Evolutionary conservation across 768 basidiomycete species (phyloP).

Genomic region (Sarcodon aspratus): DNA sequence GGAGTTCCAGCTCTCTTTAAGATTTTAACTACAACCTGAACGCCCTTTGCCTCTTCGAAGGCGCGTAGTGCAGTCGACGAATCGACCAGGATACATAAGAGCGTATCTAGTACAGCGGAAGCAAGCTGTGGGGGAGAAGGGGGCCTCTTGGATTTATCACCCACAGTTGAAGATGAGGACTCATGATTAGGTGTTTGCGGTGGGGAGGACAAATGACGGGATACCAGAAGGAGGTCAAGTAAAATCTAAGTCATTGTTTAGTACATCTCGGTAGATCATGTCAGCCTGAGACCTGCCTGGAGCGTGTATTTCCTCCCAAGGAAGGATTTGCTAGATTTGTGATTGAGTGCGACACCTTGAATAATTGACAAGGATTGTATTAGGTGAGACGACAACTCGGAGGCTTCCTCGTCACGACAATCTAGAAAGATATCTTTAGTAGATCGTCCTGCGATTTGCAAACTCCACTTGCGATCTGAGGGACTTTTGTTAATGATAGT

Average conservation of each 20-base stretch:
- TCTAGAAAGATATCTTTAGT: no score
- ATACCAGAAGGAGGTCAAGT: conserved; percentile 57
- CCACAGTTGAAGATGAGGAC: conserved; percentile 15
- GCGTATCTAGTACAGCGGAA: conserved; percentile 68
- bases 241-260: conserved; percentile 37
- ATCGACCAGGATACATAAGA: conserved; percentile 86
- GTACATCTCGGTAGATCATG: no score
- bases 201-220: conserved; percentile 43
- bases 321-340: conserved; percentile 53
- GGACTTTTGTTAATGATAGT: conserved; percentile 30
- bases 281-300: conserved; percentile 28
- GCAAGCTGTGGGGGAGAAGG: conserved; percentile 36
- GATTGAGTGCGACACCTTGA: conserved; percentile 68
- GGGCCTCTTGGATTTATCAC: conserved; percentile 9
- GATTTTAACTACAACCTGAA: conserved; percentile 77
- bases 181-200: conserved; percentile 3
- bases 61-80: conserved; percentile 59
- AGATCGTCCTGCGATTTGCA: no score
- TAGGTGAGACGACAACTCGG: conserved; percentile 31
- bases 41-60: conserved; percentile 70
- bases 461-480: conserved; percentile 1
- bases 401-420: no score
- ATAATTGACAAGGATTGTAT: conserved; percentile 53
- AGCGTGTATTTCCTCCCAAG: conserved; percentile 58
- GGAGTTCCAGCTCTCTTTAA: conserved; percentile 79